Conservation (phyloP, 495 filamentous ascomycete species). For the Podospora bellae-mahoneyi region DNA sequence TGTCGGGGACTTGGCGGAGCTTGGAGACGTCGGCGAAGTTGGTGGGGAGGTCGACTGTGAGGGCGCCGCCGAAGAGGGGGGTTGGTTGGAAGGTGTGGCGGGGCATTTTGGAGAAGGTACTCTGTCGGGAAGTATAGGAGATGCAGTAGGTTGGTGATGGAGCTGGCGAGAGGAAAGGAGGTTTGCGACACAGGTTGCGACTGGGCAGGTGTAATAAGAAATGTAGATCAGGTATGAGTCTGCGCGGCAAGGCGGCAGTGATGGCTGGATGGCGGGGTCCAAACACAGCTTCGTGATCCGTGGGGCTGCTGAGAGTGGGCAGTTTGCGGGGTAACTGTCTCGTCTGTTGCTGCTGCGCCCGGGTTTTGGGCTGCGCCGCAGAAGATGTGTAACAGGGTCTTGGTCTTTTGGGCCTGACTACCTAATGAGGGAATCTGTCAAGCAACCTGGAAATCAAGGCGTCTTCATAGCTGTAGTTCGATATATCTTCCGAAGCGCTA, state of each 20-base stretch:
- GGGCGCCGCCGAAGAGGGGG: constrained; percentile 77
- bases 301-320: neutral
- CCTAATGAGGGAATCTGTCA: too few relatives aligned
- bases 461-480: neutral
- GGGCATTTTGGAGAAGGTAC: neutral
- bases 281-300: neutral
- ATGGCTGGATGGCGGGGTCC: neutral
- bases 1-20: constrained; percentile 88
- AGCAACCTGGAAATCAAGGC: too few relatives aligned
- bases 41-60: constrained; percentile 65
- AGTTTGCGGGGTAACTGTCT: neutral
- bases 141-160: neutral
- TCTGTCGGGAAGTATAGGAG: neutral
- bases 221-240: neutral
- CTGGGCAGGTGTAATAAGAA: neutral
- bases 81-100: constrained; percentile 46
- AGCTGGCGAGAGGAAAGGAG: neutral
- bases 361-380: neutral
- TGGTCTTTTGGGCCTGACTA: neutral
- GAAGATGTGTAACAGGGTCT: neutral
- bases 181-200: neutral
- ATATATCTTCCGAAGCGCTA: neutral
- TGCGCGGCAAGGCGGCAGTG: neutral
- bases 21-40: constrained; percentile 70
- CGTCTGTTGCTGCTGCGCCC: neutral